A percentile compares a stretch with the other conserved stretches of the same genome.
Evolutionary conservation across 2,329 filamentous ascomycete species (phyloP).

Genomic region (Ustulina deusta): DNA sequence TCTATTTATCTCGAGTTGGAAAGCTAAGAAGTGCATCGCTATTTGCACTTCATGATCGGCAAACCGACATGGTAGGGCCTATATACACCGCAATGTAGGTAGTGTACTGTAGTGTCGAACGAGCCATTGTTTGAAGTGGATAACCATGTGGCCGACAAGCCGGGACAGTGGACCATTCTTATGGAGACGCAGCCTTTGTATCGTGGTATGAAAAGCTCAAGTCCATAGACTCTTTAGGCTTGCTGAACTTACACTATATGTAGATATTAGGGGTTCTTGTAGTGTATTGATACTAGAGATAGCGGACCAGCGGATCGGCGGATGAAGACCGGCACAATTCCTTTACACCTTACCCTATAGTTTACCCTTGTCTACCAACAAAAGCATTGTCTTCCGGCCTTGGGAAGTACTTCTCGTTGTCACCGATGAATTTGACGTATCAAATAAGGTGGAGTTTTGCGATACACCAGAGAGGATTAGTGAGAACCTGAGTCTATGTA

Average conservation of each 20-base stretch:
- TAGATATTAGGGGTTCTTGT: neutral
- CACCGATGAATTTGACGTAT: neutral
- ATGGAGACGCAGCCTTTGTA: neutral
- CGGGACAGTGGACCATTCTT: constrained; percentile 9
- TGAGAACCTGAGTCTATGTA: neutral
- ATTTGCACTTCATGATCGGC: constrained; percentile 15
- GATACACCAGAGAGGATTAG: neutral
- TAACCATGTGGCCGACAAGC: constrained; percentile 27
- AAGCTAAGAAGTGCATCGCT: constrained; percentile 18
- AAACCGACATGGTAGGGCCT: too few species aligned
- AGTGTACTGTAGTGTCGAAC: too few species aligned
- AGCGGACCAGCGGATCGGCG: neutral
- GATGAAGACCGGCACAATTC: neutral
- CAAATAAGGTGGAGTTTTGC: constrained; percentile 14
- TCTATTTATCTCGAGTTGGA: constrained; percentile 11
- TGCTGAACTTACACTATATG: neutral
- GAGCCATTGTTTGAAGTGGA: constrained; percentile 5
- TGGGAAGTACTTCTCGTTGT: neutral
- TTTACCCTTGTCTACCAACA: neutral
- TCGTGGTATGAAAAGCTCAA: neutral
- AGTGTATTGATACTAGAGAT: neutral
- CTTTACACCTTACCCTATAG: neutral
- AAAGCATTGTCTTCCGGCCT: neutral
- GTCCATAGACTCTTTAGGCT: neutral
- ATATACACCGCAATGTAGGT: too few species aligned